phyloP scores from a whole-genome alignment of 495 filamentous ascomycete genomes.

The Aspergillus leporis region DNA sequence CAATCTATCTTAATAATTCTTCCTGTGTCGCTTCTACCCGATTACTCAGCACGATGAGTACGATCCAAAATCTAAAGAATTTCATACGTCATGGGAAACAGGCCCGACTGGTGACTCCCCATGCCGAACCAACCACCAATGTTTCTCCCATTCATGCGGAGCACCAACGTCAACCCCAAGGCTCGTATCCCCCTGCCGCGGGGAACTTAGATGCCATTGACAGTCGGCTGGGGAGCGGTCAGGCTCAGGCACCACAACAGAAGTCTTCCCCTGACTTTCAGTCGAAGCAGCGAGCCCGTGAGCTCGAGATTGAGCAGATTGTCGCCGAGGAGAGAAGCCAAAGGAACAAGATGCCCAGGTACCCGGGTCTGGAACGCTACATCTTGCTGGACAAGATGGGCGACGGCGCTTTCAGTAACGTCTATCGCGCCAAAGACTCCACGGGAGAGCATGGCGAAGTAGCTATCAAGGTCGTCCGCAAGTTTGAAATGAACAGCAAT shows the following conservation, averaged over 20 bases:
- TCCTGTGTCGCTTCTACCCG: slow-evolving; percentile 43
- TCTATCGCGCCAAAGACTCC: slow-evolving; percentile 83
- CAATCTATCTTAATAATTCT: slow-evolving; percentile 72
- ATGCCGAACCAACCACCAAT: slow-evolving; percentile 67
- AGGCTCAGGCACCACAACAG: slow-evolving; percentile 54
- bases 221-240: slow-evolving; percentile 54
- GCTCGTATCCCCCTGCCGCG: slow-evolving; percentile 50
- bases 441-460: slow-evolving; percentile 71
- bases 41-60: slow-evolving; percentile 11
- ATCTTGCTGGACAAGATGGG: slow-evolving; percentile 96
- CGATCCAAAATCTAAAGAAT: slow-evolving; percentile 88
- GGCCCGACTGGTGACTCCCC: slow-evolving; percentile 68
- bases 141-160: slow-evolving; percentile 68
- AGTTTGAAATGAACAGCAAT: slow-evolving; percentile 96
- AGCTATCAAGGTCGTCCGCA: slow-evolving; percentile 97
- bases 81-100: slow-evolving; percentile 99
- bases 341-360: slow-evolving; percentile 82
- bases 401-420: slow-evolving; percentile 98
- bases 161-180: slow-evolving; percentile 54
- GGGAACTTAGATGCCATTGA: slow-evolving; percentile 59
- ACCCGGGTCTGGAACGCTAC: slow-evolving; percentile 91
- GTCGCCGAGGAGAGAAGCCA: slow-evolving; percentile 87
- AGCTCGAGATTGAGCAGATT: slow-evolving; percentile 70
- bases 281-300: slow-evolving; percentile 44
- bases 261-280: slow-evolving; percentile 52